Conservation (phyloP, 2,329 filamentous ascomycete species). For the Xylaria sp. region DNA sequence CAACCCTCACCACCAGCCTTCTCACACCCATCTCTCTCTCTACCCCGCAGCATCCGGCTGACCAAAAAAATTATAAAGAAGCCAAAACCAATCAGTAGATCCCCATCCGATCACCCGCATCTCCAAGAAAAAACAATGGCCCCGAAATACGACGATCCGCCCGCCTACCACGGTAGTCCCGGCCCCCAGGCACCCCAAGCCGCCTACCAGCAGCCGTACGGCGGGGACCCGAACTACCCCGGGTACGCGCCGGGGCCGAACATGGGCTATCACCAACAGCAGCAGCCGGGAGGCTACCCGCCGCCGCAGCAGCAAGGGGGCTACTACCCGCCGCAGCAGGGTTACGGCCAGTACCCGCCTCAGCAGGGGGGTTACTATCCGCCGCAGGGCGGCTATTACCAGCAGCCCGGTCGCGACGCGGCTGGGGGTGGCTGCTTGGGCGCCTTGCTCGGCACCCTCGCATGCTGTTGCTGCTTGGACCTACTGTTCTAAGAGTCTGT, state of each 20-base stretch:
- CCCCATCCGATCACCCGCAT: not conserved
- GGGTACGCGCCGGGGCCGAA: constrained; percentile 52
- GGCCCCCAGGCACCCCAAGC: constrained; percentile 58
- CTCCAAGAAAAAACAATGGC: constrained; percentile 54
- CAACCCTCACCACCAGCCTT: not conserved
- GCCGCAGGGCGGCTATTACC: constrained; percentile 49
- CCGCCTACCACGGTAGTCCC: constrained; percentile 58
- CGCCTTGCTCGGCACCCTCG: constrained; percentile 61
- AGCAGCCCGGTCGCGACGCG: constrained; percentile 44
- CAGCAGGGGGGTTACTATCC: constrained; percentile 52
- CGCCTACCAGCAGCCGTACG: constrained; percentile 49
- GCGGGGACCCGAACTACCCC: constrained; percentile 51
- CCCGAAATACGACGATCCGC: constrained; percentile 61
- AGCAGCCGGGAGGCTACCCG: constrained; percentile 51
- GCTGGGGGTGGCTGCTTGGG: constrained; percentile 51
- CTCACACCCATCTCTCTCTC: not conserved
- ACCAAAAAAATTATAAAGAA: constrained; percentile 8
- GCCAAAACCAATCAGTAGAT: not conserved
- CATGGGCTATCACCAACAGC: constrained; percentile 58
- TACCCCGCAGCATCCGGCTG: not conserved
- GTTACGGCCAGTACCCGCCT: constrained; percentile 40
- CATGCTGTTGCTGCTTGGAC: constrained; percentile 69
- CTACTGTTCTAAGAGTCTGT: constrained; percentile 65
- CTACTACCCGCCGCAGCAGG: constrained; percentile 38
- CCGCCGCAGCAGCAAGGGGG: constrained; percentile 50